Base-by-base conservation (phyloP, 2,329 filamentous ascomycete species). In the Myrmaecium sp. region DNA sequence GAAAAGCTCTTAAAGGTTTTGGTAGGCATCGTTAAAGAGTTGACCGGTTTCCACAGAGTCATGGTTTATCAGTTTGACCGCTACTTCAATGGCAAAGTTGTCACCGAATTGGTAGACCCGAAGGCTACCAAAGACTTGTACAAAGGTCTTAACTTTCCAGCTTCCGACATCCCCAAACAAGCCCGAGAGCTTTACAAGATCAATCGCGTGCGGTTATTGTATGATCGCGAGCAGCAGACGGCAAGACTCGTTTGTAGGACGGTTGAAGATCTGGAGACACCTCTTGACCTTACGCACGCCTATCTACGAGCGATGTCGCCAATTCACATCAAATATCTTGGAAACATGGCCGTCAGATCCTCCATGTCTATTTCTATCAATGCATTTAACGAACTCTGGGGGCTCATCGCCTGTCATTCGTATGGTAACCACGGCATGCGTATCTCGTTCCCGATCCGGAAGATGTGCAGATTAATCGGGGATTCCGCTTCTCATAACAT, bases 321-420 rank as follows among this genome's bases (percentile, higher is more conserved):
- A 0, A 84, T 92, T 21, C 81, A 89, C 43, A 51, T 92, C 29
- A 91, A 91, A 43, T 93, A 92, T 39, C 60, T 93, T 3, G 65
- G 58, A 5, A 83, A 93, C 44, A 93, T 93, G 83, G 75, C 74
- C 5, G 82, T 92, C 1, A 71, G 82, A n/a, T 81, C 81, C 0
- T 92, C 81, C 36, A 93, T 93, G 82, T 92, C 82, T 0, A 83
- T 93, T 33, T 91, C 82, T 1, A 79, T 93, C 42, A 89, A 82
- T 36, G 79, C 79, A 0, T 89, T 91, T 39, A 64, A 68, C 37
- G 77, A 91, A 39, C 55, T 93, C 0, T 93, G 83, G 84, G 84
- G 83, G 0, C 55, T 93, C 15, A 82, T 93, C 21, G 73, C 81
- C 2, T 92, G 82, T 33, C 83, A 93, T 44, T 69, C 75, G 0